Conservation (phyloP, 2,329 filamentous ascomycete species). For the Pseudodiploospora longispora region DNA sequence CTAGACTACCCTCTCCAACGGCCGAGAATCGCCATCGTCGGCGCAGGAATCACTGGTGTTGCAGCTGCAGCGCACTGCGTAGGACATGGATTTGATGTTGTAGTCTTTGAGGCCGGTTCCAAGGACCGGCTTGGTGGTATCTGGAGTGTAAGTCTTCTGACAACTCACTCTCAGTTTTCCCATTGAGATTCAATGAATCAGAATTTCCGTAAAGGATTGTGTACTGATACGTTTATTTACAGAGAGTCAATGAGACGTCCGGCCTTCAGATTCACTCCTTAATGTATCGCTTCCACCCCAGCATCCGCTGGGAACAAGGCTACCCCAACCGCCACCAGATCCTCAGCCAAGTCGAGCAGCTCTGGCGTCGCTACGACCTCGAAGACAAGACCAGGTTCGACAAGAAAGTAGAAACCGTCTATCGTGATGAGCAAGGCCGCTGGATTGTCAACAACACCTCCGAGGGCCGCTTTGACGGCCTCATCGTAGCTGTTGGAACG, state of each 20-base stretch:
- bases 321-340: slow-evolving; percentile 75
- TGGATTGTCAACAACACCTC: slow-evolving; percentile 72
- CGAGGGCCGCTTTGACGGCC: slow-evolving; percentile 67
- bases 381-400: slow-evolving; percentile 65
- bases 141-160: slow-evolving; percentile 55
- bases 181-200: not conserved
- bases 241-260: slow-evolving; percentile 76
- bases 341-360: slow-evolving; percentile 57
- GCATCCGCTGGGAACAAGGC: slow-evolving; percentile 63
- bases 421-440: slow-evolving; percentile 56
- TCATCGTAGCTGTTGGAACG: slow-evolving; percentile 71
- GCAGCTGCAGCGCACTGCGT: slow-evolving; percentile 76
- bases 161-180: not conserved
- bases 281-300: slow-evolving; percentile 85
- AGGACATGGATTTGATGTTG: slow-evolving; percentile 76
- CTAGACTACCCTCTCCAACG: slow-evolving; percentile 47
- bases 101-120: slow-evolving; percentile 66
- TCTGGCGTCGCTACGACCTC: slow-evolving; percentile 71
- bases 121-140: slow-evolving; percentile 66
- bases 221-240: not conserved
- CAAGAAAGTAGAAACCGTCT: slow-evolving; percentile 59
- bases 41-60: slow-evolving; percentile 65
- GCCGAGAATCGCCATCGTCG: slow-evolving; percentile 62
- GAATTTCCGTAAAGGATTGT: not conserved
- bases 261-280: slow-evolving; percentile 75